Base-by-base conservation (phyloP, 202 grass and related monocot genomes). In the Thinopyrum obtusiflorum region DNA sequence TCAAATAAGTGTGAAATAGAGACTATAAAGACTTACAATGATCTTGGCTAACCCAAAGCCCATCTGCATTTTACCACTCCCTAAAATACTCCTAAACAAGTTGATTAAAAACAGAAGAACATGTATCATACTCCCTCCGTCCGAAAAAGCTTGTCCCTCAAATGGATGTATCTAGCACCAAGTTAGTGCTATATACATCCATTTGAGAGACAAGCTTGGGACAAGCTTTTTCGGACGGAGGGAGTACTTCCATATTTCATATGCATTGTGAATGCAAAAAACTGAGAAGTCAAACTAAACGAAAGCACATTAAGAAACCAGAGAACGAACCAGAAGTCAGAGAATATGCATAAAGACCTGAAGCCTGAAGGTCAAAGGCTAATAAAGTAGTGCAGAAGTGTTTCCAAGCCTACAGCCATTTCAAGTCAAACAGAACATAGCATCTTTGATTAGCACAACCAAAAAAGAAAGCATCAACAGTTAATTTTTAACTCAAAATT, bases 261-360 rank as follows among this genome's bases (percentile, higher is more conserved):
- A 65, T 14, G 60, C 60, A 80, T 44, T 46, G 73, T 65, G 77
- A 40, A 63, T 15, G 8, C 65, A 86, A 60, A 44, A 75, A 75
- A 51, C 44, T 25, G 3, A 73, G 23, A 73, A 46, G 65, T 79
- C 65, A 86, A 87, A 78, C 75, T 72, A 86, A 86, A 83, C 46
- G 67, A 72, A 61, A 67, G 46, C 9, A 14, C 4, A 24, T 49
- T 63, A 79, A 51, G 5, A 78, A 82, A 55, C 17, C 69, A 89
- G 9, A 65, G 35, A 73, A 65, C 65, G 42, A 89, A 73, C 31
- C 9, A 59, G 61, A 88, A 84, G 60, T 73, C 47, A 83, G 61
- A 84, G 73, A 66, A 63, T 64, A 89, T 60, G 62, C 68, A 88
- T 67, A 86, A 86, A 57, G 25, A 90, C 78, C 31, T 60, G 28